These are phyloP conservation scores for Tolypocladium sp. DNA, from an alignment of 2,329 filamentous ascomycete genomes.

Conservation along the genomic window DNA sequence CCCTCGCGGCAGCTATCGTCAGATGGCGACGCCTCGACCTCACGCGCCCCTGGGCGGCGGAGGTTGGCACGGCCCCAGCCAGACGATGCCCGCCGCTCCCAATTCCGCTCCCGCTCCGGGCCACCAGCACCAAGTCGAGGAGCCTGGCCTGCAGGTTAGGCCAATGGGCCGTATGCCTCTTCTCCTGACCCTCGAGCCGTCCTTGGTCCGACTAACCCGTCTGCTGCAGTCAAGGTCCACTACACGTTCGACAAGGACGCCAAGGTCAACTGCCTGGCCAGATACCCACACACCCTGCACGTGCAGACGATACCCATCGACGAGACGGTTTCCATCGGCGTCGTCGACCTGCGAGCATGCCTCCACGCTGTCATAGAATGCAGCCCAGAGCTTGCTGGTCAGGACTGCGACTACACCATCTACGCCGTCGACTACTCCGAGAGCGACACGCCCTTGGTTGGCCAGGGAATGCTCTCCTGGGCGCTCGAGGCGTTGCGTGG, in stretches of 20 bases:
- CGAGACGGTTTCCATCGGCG: conserved; percentile 70
- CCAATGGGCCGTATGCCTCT: conserved; percentile 58
- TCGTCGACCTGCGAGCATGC: conserved; percentile 81
- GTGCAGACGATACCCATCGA: conserved; percentile 77
- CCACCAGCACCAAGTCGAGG: conserved; percentile 18
- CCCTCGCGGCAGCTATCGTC: background rate
- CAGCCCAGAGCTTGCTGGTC: conserved; percentile 74
- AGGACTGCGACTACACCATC: conserved; percentile 79
- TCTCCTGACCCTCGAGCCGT: conserved; percentile 2
- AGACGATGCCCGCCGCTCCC: conserved; percentile 18
- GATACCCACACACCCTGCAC: conserved; percentile 69
- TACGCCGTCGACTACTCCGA: conserved; percentile 97
- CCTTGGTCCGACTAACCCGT: conserved; percentile 9
- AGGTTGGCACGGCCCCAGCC: conserved; percentile 20
- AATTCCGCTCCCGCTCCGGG: conserved; percentile 8
- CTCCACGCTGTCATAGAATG: conserved; percentile 67
- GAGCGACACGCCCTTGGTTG: conserved; percentile 83
- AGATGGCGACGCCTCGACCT: conserved; percentile 31
- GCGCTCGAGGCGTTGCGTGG: conserved; percentile 44
- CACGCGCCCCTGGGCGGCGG: conserved; percentile 13
- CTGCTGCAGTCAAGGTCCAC: conserved; percentile 73
- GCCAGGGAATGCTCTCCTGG: conserved; percentile 91
- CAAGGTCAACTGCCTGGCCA: conserved; percentile 82
- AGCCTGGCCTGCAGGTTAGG: conserved; percentile 46
- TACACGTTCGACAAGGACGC: conserved; percentile 91